A percentile compares a stretch with the other conserved stretches of the same genome.
Conservation (phyloP, 129 eudicot species). For the Silybum marianum region DNA sequence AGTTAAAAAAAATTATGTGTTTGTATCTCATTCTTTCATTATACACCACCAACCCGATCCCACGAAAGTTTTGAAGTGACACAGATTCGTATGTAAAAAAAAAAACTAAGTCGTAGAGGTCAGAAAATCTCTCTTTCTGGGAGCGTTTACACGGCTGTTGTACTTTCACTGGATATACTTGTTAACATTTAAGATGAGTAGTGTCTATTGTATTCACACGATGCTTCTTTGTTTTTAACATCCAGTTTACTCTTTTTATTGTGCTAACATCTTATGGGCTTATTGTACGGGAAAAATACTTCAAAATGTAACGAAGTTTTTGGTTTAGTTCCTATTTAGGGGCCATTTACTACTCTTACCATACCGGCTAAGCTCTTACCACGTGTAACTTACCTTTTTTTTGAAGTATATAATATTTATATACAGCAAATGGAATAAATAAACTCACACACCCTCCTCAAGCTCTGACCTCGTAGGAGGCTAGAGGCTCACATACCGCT, state of each 20-base stretch:
- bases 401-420: too few species aligned
- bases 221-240: background rate
- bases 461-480: too few species aligned
- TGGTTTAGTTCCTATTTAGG: background rate
- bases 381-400: too few species aligned
- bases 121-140: slow-evolving; percentile 14
- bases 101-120: slow-evolving; percentile 20
- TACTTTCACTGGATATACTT: slow-evolving; percentile 12
- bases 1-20: slow-evolving; percentile 26
- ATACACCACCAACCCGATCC: slow-evolving; percentile 28
- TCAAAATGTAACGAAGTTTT: background rate
- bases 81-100: slow-evolving; percentile 24
- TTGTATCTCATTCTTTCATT: slow-evolving; percentile 43
- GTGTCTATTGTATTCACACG: background rate
- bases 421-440: too few species aligned
- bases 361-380: background rate
- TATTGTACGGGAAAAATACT: background rate
- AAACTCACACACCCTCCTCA: too few species aligned
- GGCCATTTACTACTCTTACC: background rate
- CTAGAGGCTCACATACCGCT: too few species aligned
- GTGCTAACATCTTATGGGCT: slow-evolving; percentile 6
- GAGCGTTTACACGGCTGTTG: background rate
- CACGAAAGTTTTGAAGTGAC: slow-evolving; percentile 31
- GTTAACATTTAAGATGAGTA: slow-evolving; percentile 10
- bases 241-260: background rate